Percentiles rank a stretch among this genome's conserved stretches.
These are phyloP conservation scores for Cladorrhinum samala DNA, from an alignment of 495 filamentous ascomycete species.

Conservation along the genomic window DNA sequence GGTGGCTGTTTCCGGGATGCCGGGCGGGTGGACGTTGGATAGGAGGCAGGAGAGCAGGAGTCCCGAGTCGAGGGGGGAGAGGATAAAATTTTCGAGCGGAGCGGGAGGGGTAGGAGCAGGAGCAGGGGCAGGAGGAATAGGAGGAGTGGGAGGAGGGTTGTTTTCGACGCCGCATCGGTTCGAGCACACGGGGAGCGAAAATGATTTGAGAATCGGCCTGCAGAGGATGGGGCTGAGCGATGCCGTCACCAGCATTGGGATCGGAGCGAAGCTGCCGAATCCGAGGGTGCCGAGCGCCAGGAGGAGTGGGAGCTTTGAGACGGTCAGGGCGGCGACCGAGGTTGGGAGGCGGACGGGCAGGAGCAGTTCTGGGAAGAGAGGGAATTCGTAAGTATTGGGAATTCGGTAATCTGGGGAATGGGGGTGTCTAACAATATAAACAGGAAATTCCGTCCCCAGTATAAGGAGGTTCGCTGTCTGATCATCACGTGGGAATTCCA, in stretches of 20 bases:
- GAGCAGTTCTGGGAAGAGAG: conserved; percentile 3
- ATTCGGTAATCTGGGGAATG: no score
- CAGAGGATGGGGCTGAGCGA: conserved; percentile 2
- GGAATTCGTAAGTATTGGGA: conserved; percentile 13
- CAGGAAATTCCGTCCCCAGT: conserved; percentile 14
- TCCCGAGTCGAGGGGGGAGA: not conserved
- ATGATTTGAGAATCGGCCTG: conserved; percentile 4
- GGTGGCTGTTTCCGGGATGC: not conserved
- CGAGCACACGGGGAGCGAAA: no score
- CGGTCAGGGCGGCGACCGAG: not conserved
- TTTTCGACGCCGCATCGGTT: no score
- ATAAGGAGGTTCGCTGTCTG: conserved; percentile 24
- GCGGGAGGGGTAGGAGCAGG: not conserved
- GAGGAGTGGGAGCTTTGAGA: conserved; percentile 14
- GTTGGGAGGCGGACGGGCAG: conserved; percentile 1
- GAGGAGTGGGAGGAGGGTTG: no score
- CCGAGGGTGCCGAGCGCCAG: conserved; percentile 2
- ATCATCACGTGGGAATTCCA: conserved; percentile 31
- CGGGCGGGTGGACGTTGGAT: conserved; percentile 5
- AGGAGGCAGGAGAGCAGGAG: not conserved
- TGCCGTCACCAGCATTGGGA: not conserved
- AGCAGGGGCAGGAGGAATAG: not conserved
- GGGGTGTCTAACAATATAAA: not conserved
- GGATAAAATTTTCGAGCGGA: no score
- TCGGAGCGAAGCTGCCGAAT: not conserved